phyloP scores from a whole-genome alignment of 495 filamentous ascomycete species.

The Penicillium canariense region DNA sequence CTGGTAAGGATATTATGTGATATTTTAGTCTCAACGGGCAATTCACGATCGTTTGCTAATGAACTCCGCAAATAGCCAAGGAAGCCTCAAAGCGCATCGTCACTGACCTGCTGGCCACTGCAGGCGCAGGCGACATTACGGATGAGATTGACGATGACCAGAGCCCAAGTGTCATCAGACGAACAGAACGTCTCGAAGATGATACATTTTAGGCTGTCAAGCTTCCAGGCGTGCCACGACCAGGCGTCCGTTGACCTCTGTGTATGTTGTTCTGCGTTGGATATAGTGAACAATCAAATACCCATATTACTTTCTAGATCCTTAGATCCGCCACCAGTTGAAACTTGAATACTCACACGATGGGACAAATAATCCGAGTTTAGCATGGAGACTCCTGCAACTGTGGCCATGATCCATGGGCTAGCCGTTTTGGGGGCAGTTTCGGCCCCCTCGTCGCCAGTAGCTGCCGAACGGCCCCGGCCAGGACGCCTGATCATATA shows the following conservation, averaged over 20 bases:
- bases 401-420: no score
- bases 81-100: conserved; percentile 94
- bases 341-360: background rate
- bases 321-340: no score
- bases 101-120: conserved; percentile 81
- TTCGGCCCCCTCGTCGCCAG: no score
- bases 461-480: no score
- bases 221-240: background rate
- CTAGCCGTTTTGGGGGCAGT: no score
- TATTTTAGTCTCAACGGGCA: background rate
- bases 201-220: conserved; percentile 61
- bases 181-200: conserved; percentile 62
- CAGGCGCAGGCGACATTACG: conserved; percentile 53
- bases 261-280: background rate
- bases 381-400: no score
- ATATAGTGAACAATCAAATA: background rate
- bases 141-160: conserved; percentile 52
- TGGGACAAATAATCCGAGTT: no score
- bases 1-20: conserved; percentile 56
- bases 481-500: no score
- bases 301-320: background rate
- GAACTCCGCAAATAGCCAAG: conserved; percentile 55
- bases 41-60: background rate
- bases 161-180: conserved; percentile 73
- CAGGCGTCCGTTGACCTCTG: background rate